Base-by-base conservation (phyloP, 345 rosid genomes). In the Moringa oleifera region DNA sequence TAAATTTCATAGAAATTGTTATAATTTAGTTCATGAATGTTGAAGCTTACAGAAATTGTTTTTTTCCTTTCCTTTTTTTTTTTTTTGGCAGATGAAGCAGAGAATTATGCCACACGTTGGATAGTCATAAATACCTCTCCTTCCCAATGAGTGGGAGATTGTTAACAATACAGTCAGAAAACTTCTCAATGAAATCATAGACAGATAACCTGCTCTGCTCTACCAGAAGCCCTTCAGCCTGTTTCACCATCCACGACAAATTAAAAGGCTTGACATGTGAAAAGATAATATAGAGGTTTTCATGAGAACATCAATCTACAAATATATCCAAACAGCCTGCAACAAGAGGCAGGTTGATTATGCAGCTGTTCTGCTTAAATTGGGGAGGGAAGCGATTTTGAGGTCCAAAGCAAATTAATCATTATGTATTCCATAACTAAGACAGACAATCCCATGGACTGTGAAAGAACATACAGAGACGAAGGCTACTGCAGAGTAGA, bases 141-240 rank as follows among this genome's bases (percentile, higher is more conserved):
- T 87, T 95, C 51, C 67, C 74, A 82, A 95, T 79, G 54, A 59
- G 66, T 4, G 85, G 63, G 2, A 91, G 74, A 80, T 87, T 71
- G 73, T 61, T 72, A 0, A 53, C 73, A 49, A 89, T 76, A 55
- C 76, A 72, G 5, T n/a, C 72, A 36, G 80, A 73, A 72, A 80
- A 89, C 54, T 79, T 83, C 55, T 87, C 91, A n/a, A 87, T 57
- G 25, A 69, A 59, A 41, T 76, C 69, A 60, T 87, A 92, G 73
- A 85, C 81, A 21, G 69, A 62, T 57, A 86, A 57, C 63, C 80
- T 74, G 54, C 79, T 85, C 66, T 67, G 84, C 82, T 95, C 99
- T 24, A 66, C 70, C 49, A 87, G 71, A 46, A 95, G 81, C 51
- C 87, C 94, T 69, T 87, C 89, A 37, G 80, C 94, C 99, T 95